phyloP scores from a whole-genome alignment of 805 yeast genomes.

The Hanseniaspora meyeri region DNA sequence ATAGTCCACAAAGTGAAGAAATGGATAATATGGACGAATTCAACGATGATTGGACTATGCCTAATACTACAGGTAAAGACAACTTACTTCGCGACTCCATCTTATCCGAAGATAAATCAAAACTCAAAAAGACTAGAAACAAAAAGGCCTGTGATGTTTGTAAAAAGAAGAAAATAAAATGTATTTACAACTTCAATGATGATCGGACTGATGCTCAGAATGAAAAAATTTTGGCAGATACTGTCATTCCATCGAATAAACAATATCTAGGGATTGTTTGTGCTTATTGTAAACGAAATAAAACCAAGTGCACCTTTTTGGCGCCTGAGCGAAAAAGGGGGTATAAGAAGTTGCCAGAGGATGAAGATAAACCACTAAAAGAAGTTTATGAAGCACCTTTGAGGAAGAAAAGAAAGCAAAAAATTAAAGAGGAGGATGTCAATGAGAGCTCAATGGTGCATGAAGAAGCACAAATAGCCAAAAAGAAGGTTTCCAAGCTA shows the following conservation, averaged over 20 bases:
- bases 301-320: constrained; percentile 6
- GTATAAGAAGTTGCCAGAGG: background rate
- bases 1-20: background rate
- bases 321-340: constrained; percentile 12
- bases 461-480: background rate
- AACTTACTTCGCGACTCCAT: too few relatives aligned
- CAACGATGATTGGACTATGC: background rate
- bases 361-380: background rate
- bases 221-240: background rate
- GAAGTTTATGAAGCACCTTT: background rate
- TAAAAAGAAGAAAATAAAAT: constrained; percentile 63
- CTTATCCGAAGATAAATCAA: constrained; percentile 5
- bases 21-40: background rate
- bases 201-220: background rate
- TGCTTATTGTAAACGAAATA: constrained; percentile 2
- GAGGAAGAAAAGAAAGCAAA: background rate
- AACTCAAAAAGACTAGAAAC: constrained; percentile 28
- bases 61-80: background rate
- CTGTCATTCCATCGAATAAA: constrained; percentile 11
- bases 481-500: constrained; percentile 12
- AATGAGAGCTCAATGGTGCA: background rate
- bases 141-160: constrained; percentile 39
- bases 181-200: constrained; percentile 24
- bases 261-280: constrained; percentile 7
- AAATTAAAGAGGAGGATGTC: background rate